Percentiles rank a stretch among this genome's conserved stretches.
Conservation (phyloP, 2,329 filamentous ascomycete species). For the Fusarium phyllophilum region DNA sequence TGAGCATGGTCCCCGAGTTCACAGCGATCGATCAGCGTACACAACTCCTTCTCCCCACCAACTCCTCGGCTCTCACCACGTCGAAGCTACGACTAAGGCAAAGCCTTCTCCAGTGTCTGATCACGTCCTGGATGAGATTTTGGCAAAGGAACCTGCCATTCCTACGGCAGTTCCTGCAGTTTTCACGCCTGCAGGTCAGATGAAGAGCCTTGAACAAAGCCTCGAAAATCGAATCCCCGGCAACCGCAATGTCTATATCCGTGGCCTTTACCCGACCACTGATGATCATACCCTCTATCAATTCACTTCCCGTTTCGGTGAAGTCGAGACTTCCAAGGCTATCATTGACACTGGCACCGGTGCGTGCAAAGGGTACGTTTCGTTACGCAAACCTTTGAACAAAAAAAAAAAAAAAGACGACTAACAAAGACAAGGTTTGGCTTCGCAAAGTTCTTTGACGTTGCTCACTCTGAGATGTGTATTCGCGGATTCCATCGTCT, state of each 20-base stretch:
- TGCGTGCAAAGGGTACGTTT: constrained; percentile 90
- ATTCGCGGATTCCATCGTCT: constrained; percentile 95
- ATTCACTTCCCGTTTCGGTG: constrained; percentile 89
- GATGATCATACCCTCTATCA: constrained; percentile 87
- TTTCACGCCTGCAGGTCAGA: constrained; percentile 83
- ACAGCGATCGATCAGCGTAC: constrained; percentile 71
- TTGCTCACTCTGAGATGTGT: constrained; percentile 90
- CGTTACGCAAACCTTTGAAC: background rate
- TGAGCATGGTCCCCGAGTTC: constrained; percentile 68
- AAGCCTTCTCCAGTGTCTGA: constrained; percentile 54
- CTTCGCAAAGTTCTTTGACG: constrained; percentile 93
- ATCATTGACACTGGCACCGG: constrained; percentile 96
- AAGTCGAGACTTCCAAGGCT: constrained; percentile 96
- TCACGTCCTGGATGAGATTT: constrained; percentile 69
- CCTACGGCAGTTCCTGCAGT: constrained; percentile 90
- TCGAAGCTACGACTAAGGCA: constrained; percentile 56
- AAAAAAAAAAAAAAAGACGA: background rate
- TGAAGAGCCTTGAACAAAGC: constrained; percentile 92
- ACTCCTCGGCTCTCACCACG: constrained; percentile 54
- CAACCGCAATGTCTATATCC: constrained; percentile 98
- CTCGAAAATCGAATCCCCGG: constrained; percentile 90
- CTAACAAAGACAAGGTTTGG: constrained; percentile 75
- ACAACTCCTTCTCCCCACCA: constrained; percentile 75
- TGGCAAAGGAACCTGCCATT: constrained; percentile 82
- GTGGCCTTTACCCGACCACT: constrained; percentile 93